Evolutionary conservation across 441 rosid species (phyloP).

Genomic region (Adansonia rubrostipa): DNA sequence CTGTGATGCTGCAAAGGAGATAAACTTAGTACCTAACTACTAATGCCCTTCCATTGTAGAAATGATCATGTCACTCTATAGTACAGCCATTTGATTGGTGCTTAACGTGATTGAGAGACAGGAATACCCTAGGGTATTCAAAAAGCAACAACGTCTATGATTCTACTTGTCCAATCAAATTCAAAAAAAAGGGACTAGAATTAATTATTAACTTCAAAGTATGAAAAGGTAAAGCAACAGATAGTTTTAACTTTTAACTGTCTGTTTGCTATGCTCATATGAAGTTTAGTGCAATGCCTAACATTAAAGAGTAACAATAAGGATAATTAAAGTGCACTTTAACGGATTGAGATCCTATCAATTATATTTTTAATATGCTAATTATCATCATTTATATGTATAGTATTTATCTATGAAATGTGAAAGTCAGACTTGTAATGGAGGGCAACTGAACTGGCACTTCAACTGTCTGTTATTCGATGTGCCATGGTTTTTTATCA

Average conservation of each 20-base stretch:
- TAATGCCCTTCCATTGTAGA: constrained; percentile 2
- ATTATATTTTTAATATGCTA: no score
- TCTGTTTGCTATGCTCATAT: constrained; percentile 13
- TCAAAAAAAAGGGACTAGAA: neutral
- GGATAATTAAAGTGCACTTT: constrained; percentile 19
- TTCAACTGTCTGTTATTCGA: constrained; percentile 18
- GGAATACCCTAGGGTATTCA: neutral
- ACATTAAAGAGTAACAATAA: constrained; percentile 10
- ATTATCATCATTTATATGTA: no score
- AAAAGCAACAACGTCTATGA: constrained; percentile 4
- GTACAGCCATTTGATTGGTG: constrained; percentile 16
- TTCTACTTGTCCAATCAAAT: neutral
- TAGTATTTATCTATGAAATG: no score
- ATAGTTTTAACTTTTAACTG: neutral
- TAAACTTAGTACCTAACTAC: neutral
- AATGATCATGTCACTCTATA: constrained; percentile 25
- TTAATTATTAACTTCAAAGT: constrained; percentile 26
- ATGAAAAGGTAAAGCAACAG: constrained; percentile 12
- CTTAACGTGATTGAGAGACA: constrained; percentile 21
- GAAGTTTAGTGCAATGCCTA: constrained; percentile 10
- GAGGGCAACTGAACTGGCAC: neutral
- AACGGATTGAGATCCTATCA: no score
- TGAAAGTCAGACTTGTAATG: no score
- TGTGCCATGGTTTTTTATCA: constrained; percentile 1
- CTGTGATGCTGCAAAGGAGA: constrained; percentile 4